phyloP scores from a whole-genome alignment of 306 rosid genomes.

The Oxytropis ochrocephala region DNA sequence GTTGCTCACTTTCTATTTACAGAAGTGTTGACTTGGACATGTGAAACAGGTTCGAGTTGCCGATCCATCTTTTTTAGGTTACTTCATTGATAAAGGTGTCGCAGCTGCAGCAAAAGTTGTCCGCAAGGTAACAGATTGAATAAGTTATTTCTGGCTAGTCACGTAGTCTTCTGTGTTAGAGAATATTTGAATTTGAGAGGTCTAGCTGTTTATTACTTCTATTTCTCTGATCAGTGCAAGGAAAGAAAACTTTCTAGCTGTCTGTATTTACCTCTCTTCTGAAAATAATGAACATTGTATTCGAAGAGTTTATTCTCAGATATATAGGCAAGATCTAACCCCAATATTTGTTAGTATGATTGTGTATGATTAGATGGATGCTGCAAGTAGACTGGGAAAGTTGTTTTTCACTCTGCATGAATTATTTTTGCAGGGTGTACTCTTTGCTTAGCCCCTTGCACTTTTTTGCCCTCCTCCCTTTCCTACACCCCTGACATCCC shows the following conservation, averaged over 20 bases:
- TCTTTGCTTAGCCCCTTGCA: not conserved
- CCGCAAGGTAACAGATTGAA: constrained; percentile 63
- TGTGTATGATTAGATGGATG: not conserved
- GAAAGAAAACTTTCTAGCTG: not conserved
- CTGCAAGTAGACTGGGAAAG: not conserved
- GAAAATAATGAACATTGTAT: not conserved
- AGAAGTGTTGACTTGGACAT: constrained; percentile 30
- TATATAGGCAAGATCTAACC: not conserved
- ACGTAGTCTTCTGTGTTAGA: not conserved
- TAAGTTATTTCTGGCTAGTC: constrained; percentile 1
- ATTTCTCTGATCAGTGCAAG: not conserved
- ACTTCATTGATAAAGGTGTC: constrained; percentile 92
- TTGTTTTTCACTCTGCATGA: not conserved
- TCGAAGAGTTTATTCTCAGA: not conserved
- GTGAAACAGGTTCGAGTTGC: constrained; percentile 89
- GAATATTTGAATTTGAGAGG: constrained; percentile 6
- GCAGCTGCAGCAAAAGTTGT: constrained; percentile 96
- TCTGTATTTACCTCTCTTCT: not conserved
- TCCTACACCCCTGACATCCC: not conserved
- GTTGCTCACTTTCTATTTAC: constrained; percentile 7
- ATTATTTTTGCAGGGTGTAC: not conserved
- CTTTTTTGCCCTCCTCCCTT: not conserved
- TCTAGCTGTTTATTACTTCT: not conserved
- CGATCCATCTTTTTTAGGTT: constrained; percentile 92
- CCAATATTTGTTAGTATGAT: not conserved